Evolutionary conservation across 148 eudicot genomes (phyloP), one percentile per base, ranked within the genome.

Genomic region (Cornus controversa): DNA sequence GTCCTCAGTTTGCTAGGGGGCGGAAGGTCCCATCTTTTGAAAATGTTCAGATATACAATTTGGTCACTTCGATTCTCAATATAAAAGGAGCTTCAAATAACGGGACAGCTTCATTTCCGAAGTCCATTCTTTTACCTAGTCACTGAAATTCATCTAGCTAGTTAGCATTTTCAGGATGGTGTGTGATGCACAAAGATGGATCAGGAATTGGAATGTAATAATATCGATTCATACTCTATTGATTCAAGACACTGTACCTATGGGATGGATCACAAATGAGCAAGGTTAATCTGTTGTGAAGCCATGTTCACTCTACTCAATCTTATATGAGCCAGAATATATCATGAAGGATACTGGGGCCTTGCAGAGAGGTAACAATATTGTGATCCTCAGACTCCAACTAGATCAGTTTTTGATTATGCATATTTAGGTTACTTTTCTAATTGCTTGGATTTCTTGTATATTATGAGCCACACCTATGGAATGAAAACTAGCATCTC

Each of bases 1-100:
- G 97, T 24, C 97, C 90, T 62, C 92, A 77, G 75, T 89, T 94
- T 71, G 90, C 84, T 28, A 82, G 88, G 54, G 97, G 91, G 7
- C 77, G 81, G 31, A 92, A 92, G 74, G 89, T 94, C 2, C 92
- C 95, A 5, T 94, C 98, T 69, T 94, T 92, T 63, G 94, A 94
- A 80, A 94, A 92, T 85, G 91, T 94, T 34, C 82, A 94, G 78
- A 89, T 92, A 69, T 94, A 92, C 79, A 92, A 92, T 75, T 37
- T 92, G 96, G 79, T 92, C 28, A 87, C 98, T 28, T 81, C 85
- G 5, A 92, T 94, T 79, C 87, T 94, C 50, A 79, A 83, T 26
- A 85, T 94, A 25, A 60, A 83, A 57, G 98, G 98, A 63, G 91
- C 95, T 73, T 65, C 90, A 0, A 94, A 94, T 72, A 94, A 94